Conservation (phyloP, 2,329 filamentous ascomycete genomes). For the Ilyonectria sp. region DNA sequence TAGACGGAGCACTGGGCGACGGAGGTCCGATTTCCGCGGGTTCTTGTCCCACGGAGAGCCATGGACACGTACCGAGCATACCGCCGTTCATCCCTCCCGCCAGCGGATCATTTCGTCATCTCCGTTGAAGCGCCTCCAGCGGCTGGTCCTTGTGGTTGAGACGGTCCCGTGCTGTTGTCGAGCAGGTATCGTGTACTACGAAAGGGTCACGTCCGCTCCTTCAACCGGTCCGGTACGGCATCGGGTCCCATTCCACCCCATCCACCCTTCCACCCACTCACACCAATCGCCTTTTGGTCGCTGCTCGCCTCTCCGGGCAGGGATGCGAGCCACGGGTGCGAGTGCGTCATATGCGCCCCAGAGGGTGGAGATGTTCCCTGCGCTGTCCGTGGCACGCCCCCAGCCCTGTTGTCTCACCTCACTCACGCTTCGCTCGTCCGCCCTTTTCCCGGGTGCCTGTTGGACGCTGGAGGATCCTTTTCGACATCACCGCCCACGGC, state of each 20-base stretch:
- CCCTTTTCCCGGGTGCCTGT: conserved; percentile 13
- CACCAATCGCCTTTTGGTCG: conserved; percentile 31
- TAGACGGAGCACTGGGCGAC: not conserved
- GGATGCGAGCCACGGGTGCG: conserved; percentile 41
- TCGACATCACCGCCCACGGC: not conserved
- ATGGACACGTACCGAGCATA: conserved; percentile 10
- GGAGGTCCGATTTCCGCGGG: conserved; percentile 4
- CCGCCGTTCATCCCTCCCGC: conserved; percentile 13
- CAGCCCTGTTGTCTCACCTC: conserved; percentile 39
- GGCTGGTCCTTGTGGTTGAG: conserved; percentile 35
- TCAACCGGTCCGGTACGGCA: conserved; percentile 42
- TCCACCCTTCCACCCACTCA: conserved; percentile 30
- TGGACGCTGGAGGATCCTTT: not conserved
- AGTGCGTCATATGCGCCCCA: conserved; percentile 50
- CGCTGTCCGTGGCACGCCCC: conserved; percentile 39
- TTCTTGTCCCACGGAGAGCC: not conserved
- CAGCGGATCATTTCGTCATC: conserved; percentile 12
- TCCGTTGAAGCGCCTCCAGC: conserved; percentile 35
- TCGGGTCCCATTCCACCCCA: conserved; percentile 39
- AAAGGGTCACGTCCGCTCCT: conserved; percentile 30
- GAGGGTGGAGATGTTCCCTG: conserved; percentile 41
- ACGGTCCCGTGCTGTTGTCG: conserved; percentile 31
- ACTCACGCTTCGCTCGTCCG: conserved; percentile 38
- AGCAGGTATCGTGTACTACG: conserved; percentile 15
- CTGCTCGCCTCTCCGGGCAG: conserved; percentile 42